Percentiles rank a stretch among this genome's conserved stretches.
phyloP scores from a whole-genome alignment of 345 rosid species.

The Dovyalis caffra region DNA sequence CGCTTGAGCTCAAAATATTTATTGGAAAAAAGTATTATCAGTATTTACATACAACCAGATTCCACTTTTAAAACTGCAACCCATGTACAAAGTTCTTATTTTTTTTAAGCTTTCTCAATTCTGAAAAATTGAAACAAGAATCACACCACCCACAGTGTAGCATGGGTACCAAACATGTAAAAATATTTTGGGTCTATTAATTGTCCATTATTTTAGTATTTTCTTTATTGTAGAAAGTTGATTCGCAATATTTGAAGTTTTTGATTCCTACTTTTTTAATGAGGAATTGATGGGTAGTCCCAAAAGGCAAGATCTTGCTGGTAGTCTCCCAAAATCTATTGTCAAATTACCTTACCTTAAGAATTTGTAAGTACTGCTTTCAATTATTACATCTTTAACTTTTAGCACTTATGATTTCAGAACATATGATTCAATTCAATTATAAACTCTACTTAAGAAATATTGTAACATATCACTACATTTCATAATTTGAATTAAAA shows the following conservation, averaged over 20 bases:
- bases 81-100: too few relatives aligned
- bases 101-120: too few relatives aligned
- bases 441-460: background rate
- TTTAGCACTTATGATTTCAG: background rate
- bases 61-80: too few relatives aligned
- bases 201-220: background rate
- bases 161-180: too few relatives aligned
- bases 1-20: too few relatives aligned
- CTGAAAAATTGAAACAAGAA: too few relatives aligned
- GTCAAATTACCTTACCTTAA: slow-evolving; percentile 12
- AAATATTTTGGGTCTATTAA: background rate
- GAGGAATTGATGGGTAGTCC: background rate
- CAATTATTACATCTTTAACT: background rate
- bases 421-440: background rate
- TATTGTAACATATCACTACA: too few relatives aligned
- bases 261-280: background rate
- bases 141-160: too few relatives aligned
- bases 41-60: too few relatives aligned
- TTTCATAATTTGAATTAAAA: too few relatives aligned
- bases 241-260: background rate
- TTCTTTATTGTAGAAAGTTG: background rate
- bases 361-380: slow-evolving; percentile 2
- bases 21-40: too few relatives aligned
- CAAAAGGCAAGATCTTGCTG: slow-evolving; percentile 12
- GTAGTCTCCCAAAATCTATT: slow-evolving; percentile 11